Evolutionary conservation across 164 flowering plant genomes (phyloP).

Genomic region (Piper betle): DNA sequence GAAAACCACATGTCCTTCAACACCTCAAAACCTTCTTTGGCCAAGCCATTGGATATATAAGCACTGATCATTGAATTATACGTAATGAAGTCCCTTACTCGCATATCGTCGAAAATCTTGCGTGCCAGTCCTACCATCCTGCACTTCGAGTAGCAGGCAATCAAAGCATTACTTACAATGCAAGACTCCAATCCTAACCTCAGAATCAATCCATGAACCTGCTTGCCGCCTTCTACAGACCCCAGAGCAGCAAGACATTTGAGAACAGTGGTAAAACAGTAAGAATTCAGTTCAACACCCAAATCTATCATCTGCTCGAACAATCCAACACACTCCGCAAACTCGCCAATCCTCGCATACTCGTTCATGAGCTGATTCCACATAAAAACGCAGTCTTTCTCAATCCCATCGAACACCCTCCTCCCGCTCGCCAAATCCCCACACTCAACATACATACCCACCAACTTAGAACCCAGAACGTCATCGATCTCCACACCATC

Average conservation of each 20-base stretch:
- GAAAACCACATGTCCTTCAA: conserved; percentile 24
- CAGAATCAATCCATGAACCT: conserved; percentile 32
- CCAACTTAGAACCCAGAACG: conserved; percentile 44
- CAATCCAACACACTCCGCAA: conserved; percentile 24
- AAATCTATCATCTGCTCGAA: conserved; percentile 26
- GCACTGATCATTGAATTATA: conserved; percentile 70
- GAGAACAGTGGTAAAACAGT: conserved; percentile 39
- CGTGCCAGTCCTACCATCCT: conserved; percentile 24
- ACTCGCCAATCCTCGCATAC: conserved; percentile 36
- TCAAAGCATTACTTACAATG: conserved; percentile 38
- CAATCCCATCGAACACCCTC: conserved; percentile 32
- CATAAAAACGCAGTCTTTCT: conserved; percentile 32
- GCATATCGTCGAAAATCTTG: conserved; percentile 45
- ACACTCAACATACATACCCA: conserved; percentile 53
- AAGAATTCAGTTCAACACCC: conserved; percentile 27
- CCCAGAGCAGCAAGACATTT: conserved; percentile 39
- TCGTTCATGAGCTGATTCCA: conserved; percentile 54
- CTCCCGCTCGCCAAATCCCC: conserved; percentile 49
- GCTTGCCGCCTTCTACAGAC: conserved; percentile 21
- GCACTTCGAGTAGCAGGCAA: conserved; percentile 36
- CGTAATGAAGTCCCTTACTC: conserved; percentile 44
- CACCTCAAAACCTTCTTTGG: conserved; percentile 5
- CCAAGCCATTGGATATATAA: conserved; percentile 6
- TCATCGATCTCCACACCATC: conserved; percentile 21
- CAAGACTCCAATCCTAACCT: conserved; percentile 31